phyloP scores from a whole-genome alignment of 2,329 filamentous ascomycete genomes.

The Paecilomyces dactylethromorphus region DNA sequence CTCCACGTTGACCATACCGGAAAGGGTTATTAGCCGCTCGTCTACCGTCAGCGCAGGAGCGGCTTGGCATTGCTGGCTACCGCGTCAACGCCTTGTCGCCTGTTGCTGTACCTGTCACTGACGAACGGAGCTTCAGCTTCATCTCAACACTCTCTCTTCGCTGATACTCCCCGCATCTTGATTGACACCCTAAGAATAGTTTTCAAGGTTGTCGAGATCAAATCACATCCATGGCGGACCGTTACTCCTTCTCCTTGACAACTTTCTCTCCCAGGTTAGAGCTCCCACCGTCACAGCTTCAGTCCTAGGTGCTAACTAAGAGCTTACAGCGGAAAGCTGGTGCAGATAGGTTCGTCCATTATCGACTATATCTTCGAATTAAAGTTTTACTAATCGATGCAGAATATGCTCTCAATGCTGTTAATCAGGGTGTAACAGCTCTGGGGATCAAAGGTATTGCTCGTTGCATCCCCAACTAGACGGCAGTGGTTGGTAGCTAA shows the following conservation, averaged over 20 bases:
- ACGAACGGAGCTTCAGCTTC: conserved; percentile 18
- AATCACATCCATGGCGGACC: conserved; percentile 71
- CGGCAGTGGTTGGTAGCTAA: conserved; percentile 9
- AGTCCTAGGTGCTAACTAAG: conserved; percentile 37
- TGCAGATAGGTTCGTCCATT: conserved; percentile 74
- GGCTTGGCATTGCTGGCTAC: conserved; percentile 11
- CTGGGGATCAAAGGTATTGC: conserved; percentile 89
- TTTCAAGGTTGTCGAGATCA: conserved; percentile 11
- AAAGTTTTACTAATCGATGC: conserved; percentile 15
- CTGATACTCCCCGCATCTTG: conserved; percentile 6
- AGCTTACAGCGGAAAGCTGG: conserved; percentile 79
- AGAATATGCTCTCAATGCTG: conserved; percentile 99
- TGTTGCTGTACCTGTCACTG: conserved; percentile 7
- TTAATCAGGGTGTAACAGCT: conserved; percentile 98
- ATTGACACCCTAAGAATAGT: neutral
- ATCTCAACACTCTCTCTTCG: conserved; percentile 8
- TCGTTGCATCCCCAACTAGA: neutral
- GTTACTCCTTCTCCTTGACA: conserved; percentile 98
- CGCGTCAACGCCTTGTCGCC: conserved; percentile 30
- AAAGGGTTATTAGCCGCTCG: conserved; percentile 13
- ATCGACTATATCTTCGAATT: conserved; percentile 7
- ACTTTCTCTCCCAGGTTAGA: conserved; percentile 98
- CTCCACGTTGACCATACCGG: neutral
- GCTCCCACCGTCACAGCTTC: conserved; percentile 12
- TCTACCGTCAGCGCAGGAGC: conserved; percentile 12